phyloP scores from a whole-genome alignment of 805 yeast species.

The Schizosaccharomyces cryophilus region DNA sequence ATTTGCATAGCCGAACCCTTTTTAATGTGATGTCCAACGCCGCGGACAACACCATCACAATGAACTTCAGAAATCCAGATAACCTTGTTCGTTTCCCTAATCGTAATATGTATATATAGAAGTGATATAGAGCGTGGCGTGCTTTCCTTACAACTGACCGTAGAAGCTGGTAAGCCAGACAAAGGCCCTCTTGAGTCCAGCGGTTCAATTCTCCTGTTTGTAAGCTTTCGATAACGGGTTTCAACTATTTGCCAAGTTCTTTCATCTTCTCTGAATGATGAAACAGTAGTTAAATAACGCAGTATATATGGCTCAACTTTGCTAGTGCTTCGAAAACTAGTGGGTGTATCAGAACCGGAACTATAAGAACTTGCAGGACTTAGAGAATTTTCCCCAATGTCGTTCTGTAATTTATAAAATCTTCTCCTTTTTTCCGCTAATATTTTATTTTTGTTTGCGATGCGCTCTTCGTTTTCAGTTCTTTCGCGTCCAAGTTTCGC shows the following conservation, averaged over 20 bases:
- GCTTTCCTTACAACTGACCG: neutral
- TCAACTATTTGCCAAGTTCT: neutral
- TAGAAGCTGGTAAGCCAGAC: neutral
- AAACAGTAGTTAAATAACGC: neutral
- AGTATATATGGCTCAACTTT: neutral
- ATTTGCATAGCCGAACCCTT: neutral
- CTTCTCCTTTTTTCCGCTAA: neutral
- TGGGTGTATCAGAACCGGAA: neutral
- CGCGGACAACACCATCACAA: neutral
- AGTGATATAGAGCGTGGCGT: neutral
- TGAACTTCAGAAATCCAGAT: neutral
- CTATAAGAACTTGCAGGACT: neutral
- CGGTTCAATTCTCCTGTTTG: neutral
- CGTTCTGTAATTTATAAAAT: neutral
- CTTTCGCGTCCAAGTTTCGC: neutral
- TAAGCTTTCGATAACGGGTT: neutral
- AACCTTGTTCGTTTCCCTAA: neutral
- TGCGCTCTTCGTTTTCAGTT: neutral
- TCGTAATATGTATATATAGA: neutral
- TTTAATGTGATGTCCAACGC: neutral
- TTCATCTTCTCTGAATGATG: neutral
- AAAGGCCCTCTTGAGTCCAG: neutral
- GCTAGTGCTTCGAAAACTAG: neutral
- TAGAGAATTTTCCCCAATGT: neutral
- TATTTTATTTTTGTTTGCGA: neutral